phyloP scores from a whole-genome alignment of 768 basidiomycete species.

The Pleurotus citrinopileatus region DNA sequence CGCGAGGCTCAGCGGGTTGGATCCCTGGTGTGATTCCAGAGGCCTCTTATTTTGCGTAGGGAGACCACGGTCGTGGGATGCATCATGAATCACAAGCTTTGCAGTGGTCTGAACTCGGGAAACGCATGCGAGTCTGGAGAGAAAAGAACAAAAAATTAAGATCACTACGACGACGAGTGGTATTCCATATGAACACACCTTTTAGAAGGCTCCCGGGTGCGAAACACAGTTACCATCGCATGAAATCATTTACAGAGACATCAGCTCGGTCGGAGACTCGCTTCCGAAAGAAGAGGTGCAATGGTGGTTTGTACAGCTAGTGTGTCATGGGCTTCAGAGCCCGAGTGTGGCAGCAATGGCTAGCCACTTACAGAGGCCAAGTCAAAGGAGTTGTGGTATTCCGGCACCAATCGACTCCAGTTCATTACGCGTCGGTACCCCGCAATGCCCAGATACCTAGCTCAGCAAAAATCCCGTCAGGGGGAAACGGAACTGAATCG shows the following conservation, averaged over 20 bases:
- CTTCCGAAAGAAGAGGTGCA: no score
- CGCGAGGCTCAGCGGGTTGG: not conserved
- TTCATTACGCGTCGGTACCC: not conserved
- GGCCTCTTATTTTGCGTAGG: not conserved
- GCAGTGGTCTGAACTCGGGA: not conserved
- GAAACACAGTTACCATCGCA: no score
- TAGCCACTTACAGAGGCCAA: no score
- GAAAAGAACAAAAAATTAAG: not conserved
- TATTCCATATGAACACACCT: not conserved
- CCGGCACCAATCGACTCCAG: not conserved
- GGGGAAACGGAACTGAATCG: no score
- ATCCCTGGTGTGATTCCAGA: constrained; percentile 2
- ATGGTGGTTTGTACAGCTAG: no score
- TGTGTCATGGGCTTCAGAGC: no score
- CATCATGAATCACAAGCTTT: not conserved
- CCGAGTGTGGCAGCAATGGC: no score
- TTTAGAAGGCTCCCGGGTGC: not conserved
- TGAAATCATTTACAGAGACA: no score
- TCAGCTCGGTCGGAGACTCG: no score
- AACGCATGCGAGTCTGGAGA: not conserved
- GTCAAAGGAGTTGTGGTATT: no score
- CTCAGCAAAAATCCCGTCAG: no score
- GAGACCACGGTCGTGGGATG: not conserved
- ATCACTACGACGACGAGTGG: constrained; percentile 2
- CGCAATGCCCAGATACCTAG: no score